Base-by-base conservation (phyloP, 2,329 filamentous ascomycete genomes). In the Xylariales sp. region DNA sequence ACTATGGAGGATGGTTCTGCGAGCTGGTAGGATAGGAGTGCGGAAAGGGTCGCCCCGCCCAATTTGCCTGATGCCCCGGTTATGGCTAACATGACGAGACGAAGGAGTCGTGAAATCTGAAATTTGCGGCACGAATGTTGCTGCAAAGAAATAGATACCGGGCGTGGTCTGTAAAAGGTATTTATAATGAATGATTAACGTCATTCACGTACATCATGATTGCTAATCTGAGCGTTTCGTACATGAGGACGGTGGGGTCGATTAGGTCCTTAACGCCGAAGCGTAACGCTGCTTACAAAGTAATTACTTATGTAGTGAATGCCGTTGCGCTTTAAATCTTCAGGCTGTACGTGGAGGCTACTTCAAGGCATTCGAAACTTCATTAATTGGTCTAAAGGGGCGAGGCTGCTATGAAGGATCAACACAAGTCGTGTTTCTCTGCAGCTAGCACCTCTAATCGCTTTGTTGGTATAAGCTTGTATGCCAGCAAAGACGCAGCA, bases 1-100 rank as follows among this genome's bases (percentile, higher is more conserved):
- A 60, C 41, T 46, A 60, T 43, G 46, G 47, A 40, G 18, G 44
- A 39, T 3, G 56, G 33, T 1, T 50, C 42, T 3, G 31, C 33
- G 27, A 59, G 57, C 16, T 66, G 57, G 39, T 65, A 61, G 10
- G 61, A 52, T 2, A 70, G 58, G 5, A 80, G 64, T 46, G 76
- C 70, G 21, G 61, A 60, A 53, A 73, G 61, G 21, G 73, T 73
- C 51, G 71, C 73, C 38, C 61, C 57, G 46, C 72, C 76, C 1
- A 80, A 66, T 24, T 63, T 72, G 28, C 76, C 76, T 0, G 74
- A 68, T 15, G 71, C 71, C 20, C 73, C 73, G 51, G 74, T 72
- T 41, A 73, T 63, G 42, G 67, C 69, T 44, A 70, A 60, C 3
- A 58, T 65, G 11, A n/a, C 14, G 3, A 1, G 7, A 31, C 15